Conservation (phyloP, 306 rosid species). For the Morella rubra region DNA sequence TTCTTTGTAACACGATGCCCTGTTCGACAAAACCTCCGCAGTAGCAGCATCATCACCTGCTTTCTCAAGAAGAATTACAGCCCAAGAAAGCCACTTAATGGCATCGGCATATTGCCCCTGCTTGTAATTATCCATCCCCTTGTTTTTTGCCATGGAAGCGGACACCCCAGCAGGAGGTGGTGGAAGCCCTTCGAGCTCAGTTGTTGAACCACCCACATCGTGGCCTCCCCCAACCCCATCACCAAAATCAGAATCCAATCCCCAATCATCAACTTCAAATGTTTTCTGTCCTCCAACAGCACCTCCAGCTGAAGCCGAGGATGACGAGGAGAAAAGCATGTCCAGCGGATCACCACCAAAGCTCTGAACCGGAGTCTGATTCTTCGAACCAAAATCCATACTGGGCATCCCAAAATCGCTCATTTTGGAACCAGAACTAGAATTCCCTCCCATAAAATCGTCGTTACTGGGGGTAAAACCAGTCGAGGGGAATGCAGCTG, state of each 20-base stretch:
- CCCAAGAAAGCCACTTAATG: slow-evolving; percentile 98
- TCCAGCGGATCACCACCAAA: slow-evolving; percentile 68
- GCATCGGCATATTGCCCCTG: slow-evolving; percentile 98
- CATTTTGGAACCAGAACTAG: slow-evolving; percentile 27
- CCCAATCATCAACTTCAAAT: slow-evolving; percentile 80
- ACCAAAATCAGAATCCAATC: slow-evolving; percentile 66
- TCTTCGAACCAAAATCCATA: slow-evolving; percentile 28
- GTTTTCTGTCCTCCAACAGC: slow-evolving; percentile 39
- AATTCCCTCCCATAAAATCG: slow-evolving; percentile 43
- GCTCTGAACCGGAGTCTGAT: slow-evolving; percentile 43
- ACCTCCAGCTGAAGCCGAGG: slow-evolving; percentile 44
- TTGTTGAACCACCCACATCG: slow-evolving; percentile 68
- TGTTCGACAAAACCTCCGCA: slow-evolving; percentile 71
- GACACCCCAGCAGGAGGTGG: slow-evolving; percentile 94
- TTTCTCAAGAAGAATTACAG: slow-evolving; percentile 75
- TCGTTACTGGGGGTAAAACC: slow-evolving; percentile 28
- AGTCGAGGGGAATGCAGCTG: slow-evolving; percentile 38
- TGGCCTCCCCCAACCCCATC: slow-evolving; percentile 52
- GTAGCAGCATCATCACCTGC: slow-evolving; percentile 52
- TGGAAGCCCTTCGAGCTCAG: slow-evolving; percentile 96
- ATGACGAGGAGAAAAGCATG: slow-evolving; percentile 61
- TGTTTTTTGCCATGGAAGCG: slow-evolving; percentile 68
- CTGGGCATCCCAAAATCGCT: slow-evolving; percentile 43
- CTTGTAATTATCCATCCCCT: slow-evolving; percentile 91
- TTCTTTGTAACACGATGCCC: slow-evolving; percentile 98